Evolutionary conservation across 768 basidiomycete genomes (phyloP).

Genomic region (Mycena vitilis): DNA sequence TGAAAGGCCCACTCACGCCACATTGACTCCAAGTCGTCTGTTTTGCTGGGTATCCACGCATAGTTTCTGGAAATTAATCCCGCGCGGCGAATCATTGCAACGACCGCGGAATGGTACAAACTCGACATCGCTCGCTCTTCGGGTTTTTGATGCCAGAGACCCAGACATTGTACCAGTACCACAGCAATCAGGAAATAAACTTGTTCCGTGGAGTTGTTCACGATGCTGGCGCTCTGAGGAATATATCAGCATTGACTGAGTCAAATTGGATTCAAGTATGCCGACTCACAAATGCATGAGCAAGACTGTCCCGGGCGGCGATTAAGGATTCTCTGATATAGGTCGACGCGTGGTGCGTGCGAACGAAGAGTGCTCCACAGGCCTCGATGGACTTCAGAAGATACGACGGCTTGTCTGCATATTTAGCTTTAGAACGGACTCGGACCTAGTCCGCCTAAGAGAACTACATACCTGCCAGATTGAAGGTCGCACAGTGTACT

Average conservation of each 20-base stretch:
- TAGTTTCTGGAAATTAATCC: conserved; percentile 57
- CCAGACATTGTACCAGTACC: conserved; percentile 66
- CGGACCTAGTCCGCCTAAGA: not conserved
- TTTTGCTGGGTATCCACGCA: conserved; percentile 56
- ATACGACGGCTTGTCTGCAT: conserved; percentile 55
- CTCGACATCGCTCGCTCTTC: conserved; percentile 43
- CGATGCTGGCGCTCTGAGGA: not conserved
- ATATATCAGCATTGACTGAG: not conserved
- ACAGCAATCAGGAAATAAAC: conserved; percentile 59
- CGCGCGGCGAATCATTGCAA: conserved; percentile 63
- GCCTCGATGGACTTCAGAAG: conserved; percentile 69
- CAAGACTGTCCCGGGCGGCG: conserved; percentile 59
- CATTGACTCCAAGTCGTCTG: conserved; percentile 60
- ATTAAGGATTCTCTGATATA: conserved; percentile 62
- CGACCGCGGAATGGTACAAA: conserved; percentile 69
- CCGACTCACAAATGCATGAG: conserved; percentile 66
- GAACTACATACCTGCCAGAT: conserved; percentile 44
- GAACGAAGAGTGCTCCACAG: conserved; percentile 70
- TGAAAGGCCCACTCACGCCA: conserved; percentile 71
- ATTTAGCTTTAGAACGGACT: too few species aligned
- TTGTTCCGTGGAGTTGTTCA: conserved; percentile 40
- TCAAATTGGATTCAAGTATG: not conserved
- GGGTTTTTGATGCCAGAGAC: conserved; percentile 61
- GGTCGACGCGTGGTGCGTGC: conserved; percentile 56
- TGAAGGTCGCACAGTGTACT: conserved; percentile 67